These are phyloP conservation scores for Cytospora leucostoma DNA, from an alignment of 2,329 filamentous ascomycete species.

Conservation along the genomic window DNA sequence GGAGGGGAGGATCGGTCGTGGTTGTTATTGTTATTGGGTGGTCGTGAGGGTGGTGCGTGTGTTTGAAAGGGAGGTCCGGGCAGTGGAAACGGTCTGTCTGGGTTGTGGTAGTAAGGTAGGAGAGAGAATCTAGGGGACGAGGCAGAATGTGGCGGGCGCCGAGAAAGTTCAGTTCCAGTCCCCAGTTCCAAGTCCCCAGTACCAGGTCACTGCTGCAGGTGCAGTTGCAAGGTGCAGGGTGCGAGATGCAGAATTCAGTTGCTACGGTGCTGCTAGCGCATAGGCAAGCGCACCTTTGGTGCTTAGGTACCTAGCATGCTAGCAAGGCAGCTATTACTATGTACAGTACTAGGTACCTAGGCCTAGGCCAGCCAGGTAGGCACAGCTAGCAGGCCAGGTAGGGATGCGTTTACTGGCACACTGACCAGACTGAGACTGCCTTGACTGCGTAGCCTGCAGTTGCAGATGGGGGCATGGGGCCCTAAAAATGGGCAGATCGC, in stretches of 20 bases:
- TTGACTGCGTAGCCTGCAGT: too few relatives aligned
- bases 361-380: too few relatives aligned
- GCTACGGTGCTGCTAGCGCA: background rate
- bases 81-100: background rate
- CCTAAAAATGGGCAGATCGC: too few relatives aligned
- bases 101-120: background rate
- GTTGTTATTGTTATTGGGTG: conserved; percentile 6
- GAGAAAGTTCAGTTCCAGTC: background rate
- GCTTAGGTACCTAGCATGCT: too few relatives aligned
- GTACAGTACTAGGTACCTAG: too few relatives aligned
- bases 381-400: background rate
- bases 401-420: background rate
- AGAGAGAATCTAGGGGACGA: background rate
- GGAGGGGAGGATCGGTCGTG: background rate
- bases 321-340: too few relatives aligned
- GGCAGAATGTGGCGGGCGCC: background rate
- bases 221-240: background rate
- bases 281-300: too few relatives aligned
- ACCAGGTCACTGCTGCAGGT: background rate
- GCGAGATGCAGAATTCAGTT: background rate
- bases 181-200: background rate
- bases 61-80: conserved; percentile 1
- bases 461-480: too few relatives aligned
- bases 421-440: background rate
- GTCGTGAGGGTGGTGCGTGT: conserved; percentile 16